Evolutionary conservation across 441 rosid species (phyloP).

Genomic region (Raphanus hybrid): DNA sequence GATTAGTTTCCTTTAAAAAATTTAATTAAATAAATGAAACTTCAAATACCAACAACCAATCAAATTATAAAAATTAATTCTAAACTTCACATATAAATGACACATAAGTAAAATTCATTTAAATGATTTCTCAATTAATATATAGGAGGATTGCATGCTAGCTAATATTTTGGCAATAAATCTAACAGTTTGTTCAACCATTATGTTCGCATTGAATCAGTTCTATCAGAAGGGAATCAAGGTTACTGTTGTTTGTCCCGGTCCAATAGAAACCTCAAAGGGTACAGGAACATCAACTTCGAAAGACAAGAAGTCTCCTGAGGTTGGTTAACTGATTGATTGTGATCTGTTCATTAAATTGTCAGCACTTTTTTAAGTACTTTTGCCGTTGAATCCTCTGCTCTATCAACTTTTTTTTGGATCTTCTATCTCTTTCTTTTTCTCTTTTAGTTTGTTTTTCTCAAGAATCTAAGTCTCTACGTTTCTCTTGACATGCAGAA

Average conservation of each 20-base stretch:
- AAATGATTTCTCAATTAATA: too few relatives aligned
- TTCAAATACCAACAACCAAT: too few relatives aligned
- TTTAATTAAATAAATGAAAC: too few relatives aligned
- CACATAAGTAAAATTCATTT: too few relatives aligned
- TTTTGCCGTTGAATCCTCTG: not conserved
- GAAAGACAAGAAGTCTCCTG: slow-evolving; percentile 50
- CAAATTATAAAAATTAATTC: too few relatives aligned
- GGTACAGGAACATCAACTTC: slow-evolving; percentile 63
- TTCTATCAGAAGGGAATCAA: slow-evolving; percentile 79
- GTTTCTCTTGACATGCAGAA: slow-evolving; percentile 50
- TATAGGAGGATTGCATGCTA: too few relatives aligned
- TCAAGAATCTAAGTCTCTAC: not conserved
- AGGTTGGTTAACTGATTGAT: slow-evolving; percentile 48
- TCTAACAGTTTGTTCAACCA: too few relatives aligned
- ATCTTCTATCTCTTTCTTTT: too few relatives aligned
- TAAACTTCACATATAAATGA: too few relatives aligned
- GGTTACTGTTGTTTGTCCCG: slow-evolving; percentile 95
- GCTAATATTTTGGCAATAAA: slow-evolving; percentile 15
- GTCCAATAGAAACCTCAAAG: slow-evolving; percentile 80
- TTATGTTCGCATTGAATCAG: slow-evolving; percentile 46
- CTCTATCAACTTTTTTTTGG: too few relatives aligned
- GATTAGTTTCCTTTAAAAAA: too few relatives aligned
- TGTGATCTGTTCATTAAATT: not conserved
- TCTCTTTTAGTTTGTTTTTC: not conserved
- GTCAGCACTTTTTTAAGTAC: too few relatives aligned